These are phyloP conservation scores for Corchorus olitorius DNA, from an alignment of 345 rosid species.

Conservation along the genomic window DNA sequence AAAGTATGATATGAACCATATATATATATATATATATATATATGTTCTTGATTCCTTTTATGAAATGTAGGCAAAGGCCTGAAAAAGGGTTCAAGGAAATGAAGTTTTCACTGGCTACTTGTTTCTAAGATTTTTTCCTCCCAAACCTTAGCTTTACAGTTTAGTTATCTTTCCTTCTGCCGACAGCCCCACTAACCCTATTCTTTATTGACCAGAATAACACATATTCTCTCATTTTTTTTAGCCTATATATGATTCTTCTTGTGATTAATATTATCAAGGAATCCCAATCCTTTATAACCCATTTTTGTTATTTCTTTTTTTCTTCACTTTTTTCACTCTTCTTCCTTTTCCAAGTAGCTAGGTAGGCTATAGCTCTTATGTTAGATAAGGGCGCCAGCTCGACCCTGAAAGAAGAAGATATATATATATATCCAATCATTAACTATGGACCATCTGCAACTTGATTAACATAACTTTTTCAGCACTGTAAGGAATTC, in stretches of 20 bases:
- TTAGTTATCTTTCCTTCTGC: neutral
- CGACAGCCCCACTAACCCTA: neutral
- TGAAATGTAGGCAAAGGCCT: neutral
- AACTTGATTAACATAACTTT: neutral
- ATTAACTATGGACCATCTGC: conserved; percentile 16
- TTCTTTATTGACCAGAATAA: neutral
- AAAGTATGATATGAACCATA: neutral
- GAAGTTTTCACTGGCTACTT: neutral
- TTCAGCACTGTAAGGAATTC: neutral
- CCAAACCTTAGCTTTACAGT: neutral
- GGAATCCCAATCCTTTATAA: neutral
- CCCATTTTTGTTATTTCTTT: neutral
- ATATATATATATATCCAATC: neutral
- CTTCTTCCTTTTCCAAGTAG: neutral
- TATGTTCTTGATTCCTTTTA: neutral
- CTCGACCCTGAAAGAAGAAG: neutral
- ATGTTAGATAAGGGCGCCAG: conserved; percentile 18
- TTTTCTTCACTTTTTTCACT: neutral
- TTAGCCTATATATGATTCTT: neutral
- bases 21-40: no score
- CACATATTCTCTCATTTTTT: neutral
- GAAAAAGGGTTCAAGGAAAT: neutral
- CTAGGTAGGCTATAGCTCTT: neutral
- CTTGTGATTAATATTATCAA: neutral
- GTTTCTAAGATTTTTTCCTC: neutral